These are phyloP conservation scores for Fusarium sp. DNA, from an alignment of 2,329 filamentous ascomycete genomes.

Conservation along the genomic window DNA sequence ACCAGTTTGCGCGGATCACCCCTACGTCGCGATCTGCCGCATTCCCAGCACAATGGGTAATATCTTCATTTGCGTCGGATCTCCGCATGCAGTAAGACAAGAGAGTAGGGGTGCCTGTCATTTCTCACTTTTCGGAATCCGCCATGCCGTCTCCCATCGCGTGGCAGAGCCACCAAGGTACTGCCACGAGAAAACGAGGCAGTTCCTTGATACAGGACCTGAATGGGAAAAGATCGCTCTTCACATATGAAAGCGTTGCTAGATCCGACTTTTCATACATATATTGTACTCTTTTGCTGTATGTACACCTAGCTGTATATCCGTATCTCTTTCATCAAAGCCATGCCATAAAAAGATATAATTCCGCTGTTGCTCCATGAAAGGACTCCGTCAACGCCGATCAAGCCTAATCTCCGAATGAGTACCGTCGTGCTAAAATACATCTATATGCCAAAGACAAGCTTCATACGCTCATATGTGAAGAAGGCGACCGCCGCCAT, in stretches of 20 bases:
- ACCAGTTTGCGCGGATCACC: slow-evolving; percentile 16
- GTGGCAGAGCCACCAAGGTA: slow-evolving; percentile 19
- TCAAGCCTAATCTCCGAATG: slow-evolving; percentile 18
- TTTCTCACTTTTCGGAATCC: not conserved
- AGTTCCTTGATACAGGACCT: not conserved
- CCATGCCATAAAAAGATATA: slow-evolving; percentile 24
- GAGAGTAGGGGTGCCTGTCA: slow-evolving; percentile 4
- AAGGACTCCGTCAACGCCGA: slow-evolving; percentile 45
- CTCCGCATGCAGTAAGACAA: slow-evolving; percentile 26
- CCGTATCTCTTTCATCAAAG: slow-evolving; percentile 9
- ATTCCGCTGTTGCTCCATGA: slow-evolving; percentile 25
- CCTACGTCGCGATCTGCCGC: not conserved
- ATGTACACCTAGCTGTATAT: slow-evolving; percentile 29
- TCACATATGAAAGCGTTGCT: slow-evolving; percentile 9
- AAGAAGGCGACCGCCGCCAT: slow-evolving; percentile 81
- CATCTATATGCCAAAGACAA: slow-evolving; percentile 71
- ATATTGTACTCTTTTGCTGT: slow-evolving; percentile 13
- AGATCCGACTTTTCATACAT: not conserved
- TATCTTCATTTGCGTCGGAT: slow-evolving; percentile 4
- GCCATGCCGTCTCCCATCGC: not conserved
- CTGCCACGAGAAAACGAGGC: not conserved
- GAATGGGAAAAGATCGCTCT: slow-evolving; percentile 16
- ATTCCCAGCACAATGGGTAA: slow-evolving; percentile 27
- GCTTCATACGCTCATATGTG: slow-evolving; percentile 74
- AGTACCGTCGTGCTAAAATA: slow-evolving; percentile 14